Evolutionary conservation across 257 asterid species (phyloP), one percentile per base, ranked within the genome.

Genomic region (Fraxinus americana): DNA sequence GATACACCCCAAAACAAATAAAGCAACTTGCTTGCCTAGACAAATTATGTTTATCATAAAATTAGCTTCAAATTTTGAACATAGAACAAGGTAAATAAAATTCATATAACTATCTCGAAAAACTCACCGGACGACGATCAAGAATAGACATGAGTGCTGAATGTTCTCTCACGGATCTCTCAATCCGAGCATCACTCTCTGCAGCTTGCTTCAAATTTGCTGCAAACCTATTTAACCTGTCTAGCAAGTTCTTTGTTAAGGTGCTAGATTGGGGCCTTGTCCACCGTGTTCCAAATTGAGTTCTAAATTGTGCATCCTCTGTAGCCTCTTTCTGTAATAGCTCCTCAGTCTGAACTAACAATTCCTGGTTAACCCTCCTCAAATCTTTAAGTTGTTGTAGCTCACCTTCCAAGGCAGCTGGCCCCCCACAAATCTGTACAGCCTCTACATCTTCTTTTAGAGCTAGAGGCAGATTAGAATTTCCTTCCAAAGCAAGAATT

Each of bases 251-350:
- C 85, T 92, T 93, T 57, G 97, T 96, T 71, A 96, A 84, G 61
- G 99, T 92, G 90, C 94, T 93, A 68, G 98, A 96, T 79, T 92
- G 98, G 77, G 99, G 98, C 77, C 99, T 88, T 54, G 95, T 92
- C 99, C 99, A 96, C 75, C 96, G 89, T 25, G 92, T 86, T 82
- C 98, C 99, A 85, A 93, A 93, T 82, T 96, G 97, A 79, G 80
- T 96, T 84, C 99, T 90, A 79, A 96, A 96, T 72, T 93, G 97
- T 45, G 93, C 86, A 87, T 96, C 98, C 83, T 96, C 99, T 1
- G 84, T 74, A 38, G 97, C 91, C 87, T 93, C 99, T 85, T 93
- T 93, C 87, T 93, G 97, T 88, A 96, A 76, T 81, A 90, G 94
- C 83, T 96, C 99, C 88, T 93, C 98, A 34, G 96, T 82, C 86